Base-by-base conservation (phyloP, 345 rosid species). In the Reutealis trisperma region DNA sequence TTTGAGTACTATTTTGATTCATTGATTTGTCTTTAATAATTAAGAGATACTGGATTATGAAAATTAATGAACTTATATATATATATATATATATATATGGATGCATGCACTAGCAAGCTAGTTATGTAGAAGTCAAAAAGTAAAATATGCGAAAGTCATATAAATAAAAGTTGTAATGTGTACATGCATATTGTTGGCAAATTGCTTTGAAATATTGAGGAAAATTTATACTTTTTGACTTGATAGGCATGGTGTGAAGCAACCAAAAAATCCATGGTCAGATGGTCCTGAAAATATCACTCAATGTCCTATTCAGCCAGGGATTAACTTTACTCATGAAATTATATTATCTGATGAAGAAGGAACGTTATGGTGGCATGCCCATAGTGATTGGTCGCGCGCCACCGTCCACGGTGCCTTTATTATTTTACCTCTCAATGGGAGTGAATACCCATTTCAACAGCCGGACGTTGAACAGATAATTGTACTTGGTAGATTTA, bases 211-310 rank as follows among this genome's bases (percentile, higher is more conserved):
- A 27, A 27, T 27, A 27, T 27, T 27, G 30, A 1, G 30, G 30
- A 27, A 27, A 27, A 0, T 27, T 27, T 27, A 27, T 27, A 27
- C 30, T 27, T 21, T 18, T 34, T 2, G 13, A 16, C 25, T 25
- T 25, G 21, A 19, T 52, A 87, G 86, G 89, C 88, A 84, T 44
- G 89, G 88, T 19, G 84, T 87, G 70, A 81, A 73, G 22, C 86
- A 76, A 12, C 89, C 89, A 0, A 79, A 82, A 19, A 61, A 67
- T 61, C 87, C 87, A 0, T 84, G 87, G 89, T 78, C 86, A 1
- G 87, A 86, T 59, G 89, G 89, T n/a, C 89, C 89, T 0, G 86
- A 72, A 72, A 83, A 74, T 24, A 68, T 84, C 58, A 87, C 89
- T 3, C 86, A 85, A 42, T 87, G 89, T n/a, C 86, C 89, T 16